Conservation (phyloP, 306 rosid species). For the Medicago arabica region DNA sequence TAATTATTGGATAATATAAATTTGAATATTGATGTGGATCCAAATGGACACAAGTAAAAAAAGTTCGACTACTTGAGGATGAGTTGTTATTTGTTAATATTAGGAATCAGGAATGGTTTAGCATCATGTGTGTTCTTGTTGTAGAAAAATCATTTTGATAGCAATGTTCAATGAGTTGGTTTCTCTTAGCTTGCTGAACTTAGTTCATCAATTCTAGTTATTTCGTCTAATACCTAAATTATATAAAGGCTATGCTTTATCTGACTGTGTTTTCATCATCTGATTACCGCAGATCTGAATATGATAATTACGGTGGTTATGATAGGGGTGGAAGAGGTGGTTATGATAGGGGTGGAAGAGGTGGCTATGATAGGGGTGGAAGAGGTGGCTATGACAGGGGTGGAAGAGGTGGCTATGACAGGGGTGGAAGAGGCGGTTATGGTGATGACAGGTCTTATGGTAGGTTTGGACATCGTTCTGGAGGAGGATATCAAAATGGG, state of each 20-base stretch:
- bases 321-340: constrained; percentile 86
- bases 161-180: constrained; percentile 19
- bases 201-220: constrained; percentile 20
- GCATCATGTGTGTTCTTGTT: not conserved
- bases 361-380: constrained; percentile 81
- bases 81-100: constrained; percentile 20
- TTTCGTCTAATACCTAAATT: constrained; percentile 9
- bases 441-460: constrained; percentile 85
- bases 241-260: constrained; percentile 10
- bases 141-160: constrained; percentile 6
- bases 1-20: constrained; percentile 13
- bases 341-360: constrained; percentile 67
- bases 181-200: constrained; percentile 31
- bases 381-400: constrained; percentile 68
- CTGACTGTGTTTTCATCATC: not conserved
- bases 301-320: constrained; percentile 75
- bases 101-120: not conserved
- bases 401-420: constrained; percentile 70
- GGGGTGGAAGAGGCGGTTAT: constrained; percentile 77
- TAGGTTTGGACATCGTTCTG: constrained; percentile 73
- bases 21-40: not conserved
- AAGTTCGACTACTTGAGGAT: constrained; percentile 16
- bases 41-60: not conserved
- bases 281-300: constrained; percentile 63
- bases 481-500: constrained; percentile 75